phyloP scores from a whole-genome alignment of 1,284 basidiomycete species.

The Pisolithus thermaeus region DNA sequence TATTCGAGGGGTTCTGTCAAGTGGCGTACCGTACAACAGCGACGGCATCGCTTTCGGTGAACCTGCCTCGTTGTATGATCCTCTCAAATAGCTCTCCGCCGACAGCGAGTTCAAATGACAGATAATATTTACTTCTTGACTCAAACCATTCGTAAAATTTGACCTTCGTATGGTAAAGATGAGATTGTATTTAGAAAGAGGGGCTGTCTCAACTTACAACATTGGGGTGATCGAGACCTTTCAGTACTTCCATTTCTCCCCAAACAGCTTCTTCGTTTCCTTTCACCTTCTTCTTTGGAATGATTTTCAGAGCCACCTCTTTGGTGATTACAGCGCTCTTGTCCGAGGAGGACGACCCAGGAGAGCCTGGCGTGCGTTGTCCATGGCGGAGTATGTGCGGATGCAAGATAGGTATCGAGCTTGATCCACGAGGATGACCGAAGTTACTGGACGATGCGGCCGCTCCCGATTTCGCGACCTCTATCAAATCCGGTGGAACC shows the following conservation, averaged over 20 bases:
- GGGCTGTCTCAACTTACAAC: slow-evolving; percentile 53
- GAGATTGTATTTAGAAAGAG: not conserved
- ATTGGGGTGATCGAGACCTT: slow-evolving; percentile 82
- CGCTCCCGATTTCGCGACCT: slow-evolving; percentile 54
- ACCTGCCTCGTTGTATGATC: slow-evolving; percentile 77
- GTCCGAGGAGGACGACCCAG: slow-evolving; percentile 14
- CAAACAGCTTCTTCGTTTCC: slow-evolving; percentile 81
- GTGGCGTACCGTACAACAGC: slow-evolving; percentile 50
- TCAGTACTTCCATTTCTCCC: slow-evolving; percentile 87
- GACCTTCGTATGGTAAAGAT: slow-evolving; percentile 44
- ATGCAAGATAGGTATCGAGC: slow-evolving; percentile 21
- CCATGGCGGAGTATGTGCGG: slow-evolving; percentile 14
- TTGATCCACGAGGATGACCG: slow-evolving; percentile 11
- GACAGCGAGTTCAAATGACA: slow-evolving; percentile 85
- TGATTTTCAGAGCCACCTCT: slow-evolving; percentile 85
- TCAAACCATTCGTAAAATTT: slow-evolving; percentile 95
- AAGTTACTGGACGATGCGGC: slow-evolving; percentile 27
- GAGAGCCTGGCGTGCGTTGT: slow-evolving; percentile 18
- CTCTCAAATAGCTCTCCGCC: slow-evolving; percentile 90
- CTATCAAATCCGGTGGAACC: slow-evolving; percentile 54
- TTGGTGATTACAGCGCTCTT: slow-evolving; percentile 36
- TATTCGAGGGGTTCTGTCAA: not conserved
- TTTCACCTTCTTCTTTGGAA: slow-evolving; percentile 88
- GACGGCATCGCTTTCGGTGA: slow-evolving; percentile 85
- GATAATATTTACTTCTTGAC: slow-evolving; percentile 84